A percentile compares a stretch with the other conserved stretches of the same genome.
Conservation (phyloP, 345 rosid species). For the Turritis glabra region DNA sequence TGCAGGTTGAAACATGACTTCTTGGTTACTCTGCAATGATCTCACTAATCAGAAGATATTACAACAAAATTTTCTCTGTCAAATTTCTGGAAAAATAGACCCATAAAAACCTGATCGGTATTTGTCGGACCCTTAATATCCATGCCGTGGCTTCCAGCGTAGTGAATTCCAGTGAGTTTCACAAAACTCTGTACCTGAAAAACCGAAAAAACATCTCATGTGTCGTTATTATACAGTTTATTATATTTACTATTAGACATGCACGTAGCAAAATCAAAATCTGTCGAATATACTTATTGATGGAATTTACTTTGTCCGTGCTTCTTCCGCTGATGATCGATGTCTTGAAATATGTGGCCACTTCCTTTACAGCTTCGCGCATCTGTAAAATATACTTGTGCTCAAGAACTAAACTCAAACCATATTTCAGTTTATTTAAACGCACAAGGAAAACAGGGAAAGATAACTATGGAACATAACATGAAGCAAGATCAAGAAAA, state of each 20-base stretch:
- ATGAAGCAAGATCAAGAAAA: not conserved
- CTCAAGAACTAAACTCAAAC: not conserved
- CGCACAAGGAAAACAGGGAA: not conserved
- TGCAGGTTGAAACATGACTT: conserved; percentile 79
- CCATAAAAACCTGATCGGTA: conserved; percentile 28
- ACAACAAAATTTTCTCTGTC: not conserved
- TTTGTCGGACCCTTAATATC: conserved; percentile 86
- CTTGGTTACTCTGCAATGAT: conserved; percentile 47
- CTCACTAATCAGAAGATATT: not conserved
- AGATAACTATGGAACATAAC: not conserved
- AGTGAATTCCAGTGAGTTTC: conserved; percentile 64
- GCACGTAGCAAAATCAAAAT: not conserved
- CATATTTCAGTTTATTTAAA: not conserved
- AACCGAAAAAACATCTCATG: not conserved
- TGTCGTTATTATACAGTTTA: not conserved
- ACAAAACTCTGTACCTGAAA: conserved; percentile 64
- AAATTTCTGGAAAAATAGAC: not conserved
- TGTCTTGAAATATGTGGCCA: conserved; percentile 68
- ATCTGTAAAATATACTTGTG: conserved; percentile 42
- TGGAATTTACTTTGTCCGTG: conserved; percentile 61
- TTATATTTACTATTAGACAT: not conserved
- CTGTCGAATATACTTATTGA: not conserved
- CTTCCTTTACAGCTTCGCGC: conserved; percentile 71
- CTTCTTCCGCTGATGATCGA: conserved; percentile 90
- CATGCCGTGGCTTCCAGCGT: conserved; percentile 98